phyloP scores from a whole-genome alignment of 2,329 filamentous ascomycete species.

The Didymella keratinophila region DNA sequence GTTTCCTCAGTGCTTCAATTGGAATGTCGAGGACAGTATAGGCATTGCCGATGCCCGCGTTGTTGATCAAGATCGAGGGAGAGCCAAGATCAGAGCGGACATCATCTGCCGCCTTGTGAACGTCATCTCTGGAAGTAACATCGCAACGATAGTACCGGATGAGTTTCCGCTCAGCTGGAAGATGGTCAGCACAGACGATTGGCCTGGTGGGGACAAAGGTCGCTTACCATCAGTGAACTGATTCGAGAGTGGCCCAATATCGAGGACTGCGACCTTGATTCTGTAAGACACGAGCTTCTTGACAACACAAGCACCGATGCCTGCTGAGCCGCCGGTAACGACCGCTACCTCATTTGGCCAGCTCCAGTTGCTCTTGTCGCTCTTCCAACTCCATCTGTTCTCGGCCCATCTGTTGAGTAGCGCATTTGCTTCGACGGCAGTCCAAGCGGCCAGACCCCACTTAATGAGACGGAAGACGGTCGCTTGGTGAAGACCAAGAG shows the following conservation, averaged over 20 bases:
- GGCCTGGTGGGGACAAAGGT: background rate
- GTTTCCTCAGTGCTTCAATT: conserved; percentile 32
- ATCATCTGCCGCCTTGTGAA: conserved; percentile 40
- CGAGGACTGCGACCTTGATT: conserved; percentile 48
- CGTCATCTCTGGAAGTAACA: conserved; percentile 41
- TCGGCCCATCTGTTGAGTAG: conserved; percentile 43
- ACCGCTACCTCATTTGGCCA: conserved; percentile 47
- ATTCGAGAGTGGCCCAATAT: conserved; percentile 43
- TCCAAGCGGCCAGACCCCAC: conserved; percentile 35
- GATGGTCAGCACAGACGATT: conserved; percentile 22
- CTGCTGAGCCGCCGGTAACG: conserved; percentile 48
- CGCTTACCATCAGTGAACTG: conserved; percentile 38
- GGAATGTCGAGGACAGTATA: conserved; percentile 44
- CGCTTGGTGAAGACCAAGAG: conserved; percentile 34
- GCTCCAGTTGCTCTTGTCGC: conserved; percentile 40
- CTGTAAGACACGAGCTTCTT: conserved; percentile 43
- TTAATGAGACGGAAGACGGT: conserved; percentile 36
- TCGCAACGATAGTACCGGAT: conserved; percentile 45
- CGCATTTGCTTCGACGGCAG: conserved; percentile 38
- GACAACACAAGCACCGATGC: conserved; percentile 47
- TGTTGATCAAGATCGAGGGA: conserved; percentile 49
- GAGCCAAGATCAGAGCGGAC: conserved; percentile 45
- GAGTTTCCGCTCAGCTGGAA: conserved; percentile 30
- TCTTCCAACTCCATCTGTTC: conserved; percentile 51
- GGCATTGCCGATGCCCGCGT: conserved; percentile 49